phyloP scores from a whole-genome alignment of 345 rosid genomes.

The Gossypium mustelinum region DNA sequence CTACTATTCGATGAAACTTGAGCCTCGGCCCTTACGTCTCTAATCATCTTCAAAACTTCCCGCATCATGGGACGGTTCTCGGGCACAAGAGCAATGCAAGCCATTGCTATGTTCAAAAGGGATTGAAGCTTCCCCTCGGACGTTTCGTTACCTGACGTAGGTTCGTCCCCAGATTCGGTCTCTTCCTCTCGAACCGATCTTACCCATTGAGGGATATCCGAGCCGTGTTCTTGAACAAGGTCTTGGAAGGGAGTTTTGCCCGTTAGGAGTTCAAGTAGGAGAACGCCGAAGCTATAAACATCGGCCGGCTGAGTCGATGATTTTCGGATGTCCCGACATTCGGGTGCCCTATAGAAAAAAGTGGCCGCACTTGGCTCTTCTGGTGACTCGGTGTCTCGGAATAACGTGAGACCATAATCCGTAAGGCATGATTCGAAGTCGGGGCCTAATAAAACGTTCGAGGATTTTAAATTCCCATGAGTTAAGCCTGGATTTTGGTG shows the following conservation, averaged over 20 bases:
- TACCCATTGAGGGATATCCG: conserved; percentile 92
- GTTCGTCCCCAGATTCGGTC: conserved; percentile 90
- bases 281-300: conserved; percentile 91
- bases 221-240: conserved; percentile 84
- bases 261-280: conserved; percentile 82
- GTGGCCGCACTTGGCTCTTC: conserved; percentile 78
- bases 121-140: conserved; percentile 89
- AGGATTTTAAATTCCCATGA: conserved; percentile 89
- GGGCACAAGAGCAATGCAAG: conserved; percentile 55
- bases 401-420: conserved; percentile 61
- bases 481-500: conserved; percentile 85
- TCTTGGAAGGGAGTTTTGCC: conserved; percentile 95
- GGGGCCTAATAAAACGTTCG: conserved; percentile 81
- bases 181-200: conserved; percentile 84
- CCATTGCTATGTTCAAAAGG: conserved; percentile 71
- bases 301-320: conserved; percentile 76
- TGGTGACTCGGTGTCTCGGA: conserved; percentile 63
- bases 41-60: conserved; percentile 84
- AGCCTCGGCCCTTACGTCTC: conserved; percentile 84
- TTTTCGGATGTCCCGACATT: conserved; percentile 57
- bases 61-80: conserved; percentile 74
- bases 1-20: conserved; percentile 88
- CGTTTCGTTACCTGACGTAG: conserved; percentile 69
- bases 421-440: conserved; percentile 98
- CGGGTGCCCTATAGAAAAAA: conserved; percentile 81